Percentiles rank a stretch among this genome's conserved stretches.
Conservation (phyloP, 768 basidiomycete genomes). For the Rickenella mellea region DNA sequence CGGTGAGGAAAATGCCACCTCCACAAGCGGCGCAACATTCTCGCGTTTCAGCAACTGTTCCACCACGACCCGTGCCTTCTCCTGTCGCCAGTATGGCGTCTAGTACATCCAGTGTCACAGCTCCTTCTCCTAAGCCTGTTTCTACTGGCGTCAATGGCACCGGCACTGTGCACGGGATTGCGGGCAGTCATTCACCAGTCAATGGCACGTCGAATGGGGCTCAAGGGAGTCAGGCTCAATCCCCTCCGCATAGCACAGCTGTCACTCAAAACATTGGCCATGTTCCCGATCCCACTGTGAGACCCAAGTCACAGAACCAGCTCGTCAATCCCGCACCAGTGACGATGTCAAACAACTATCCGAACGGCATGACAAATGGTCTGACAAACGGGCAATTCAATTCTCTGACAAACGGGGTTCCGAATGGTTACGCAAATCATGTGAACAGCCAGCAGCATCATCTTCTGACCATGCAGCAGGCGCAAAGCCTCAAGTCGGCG, state of each 20-base stretch:
- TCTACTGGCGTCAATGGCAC: slow-evolving; percentile 25
- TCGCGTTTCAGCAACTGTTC: slow-evolving; percentile 52
- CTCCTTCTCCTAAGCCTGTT: slow-evolving; percentile 20
- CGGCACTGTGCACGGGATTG: slow-evolving; percentile 8
- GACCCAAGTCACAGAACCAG: slow-evolving; percentile 40
- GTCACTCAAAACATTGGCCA: slow-evolving; percentile 7
- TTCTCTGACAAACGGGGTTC: slow-evolving; percentile 24
- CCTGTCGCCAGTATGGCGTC: slow-evolving; percentile 26
- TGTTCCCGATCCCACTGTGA: slow-evolving; percentile 11
- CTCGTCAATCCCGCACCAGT: slow-evolving; percentile 26
- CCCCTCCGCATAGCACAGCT: slow-evolving; percentile 4
- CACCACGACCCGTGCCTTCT: slow-evolving; percentile 38
- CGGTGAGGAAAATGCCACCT: slow-evolving; percentile 51
- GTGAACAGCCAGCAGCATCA: slow-evolving; percentile 24
- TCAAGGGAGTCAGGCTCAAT: slow-evolving; percentile 6
- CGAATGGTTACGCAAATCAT: slow-evolving; percentile 24
- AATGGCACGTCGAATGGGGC: slow-evolving; percentile 5
- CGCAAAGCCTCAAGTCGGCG: slow-evolving; percentile 50
- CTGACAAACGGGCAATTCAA: neutral
- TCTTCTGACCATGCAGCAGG: slow-evolving; percentile 43
- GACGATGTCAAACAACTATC: slow-evolving; percentile 31
- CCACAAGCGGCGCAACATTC: slow-evolving; percentile 44
- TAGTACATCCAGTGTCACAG: slow-evolving; percentile 20
- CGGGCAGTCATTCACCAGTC: neutral
- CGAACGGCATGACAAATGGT: neutral